These are phyloP conservation scores for Phylloporus rhodoxanthus DNA, from an alignment of 768 basidiomycete genomes.

Conservation along the genomic window DNA sequence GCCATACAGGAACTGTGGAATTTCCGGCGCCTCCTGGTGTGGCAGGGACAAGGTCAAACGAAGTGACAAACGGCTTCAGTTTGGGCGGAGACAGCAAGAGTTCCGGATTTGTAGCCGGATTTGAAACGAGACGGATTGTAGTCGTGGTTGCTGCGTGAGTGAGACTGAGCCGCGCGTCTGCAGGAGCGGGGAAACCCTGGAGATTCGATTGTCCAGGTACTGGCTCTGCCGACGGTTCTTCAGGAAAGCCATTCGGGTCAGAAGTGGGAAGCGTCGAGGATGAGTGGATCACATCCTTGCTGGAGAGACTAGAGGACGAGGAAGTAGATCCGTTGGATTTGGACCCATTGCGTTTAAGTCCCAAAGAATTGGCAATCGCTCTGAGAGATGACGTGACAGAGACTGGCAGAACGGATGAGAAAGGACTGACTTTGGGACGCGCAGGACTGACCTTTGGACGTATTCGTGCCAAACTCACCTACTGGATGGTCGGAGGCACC, in stretches of 20 bases:
- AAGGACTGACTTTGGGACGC: not conserved
- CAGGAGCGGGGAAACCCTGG: constrained; percentile 56
- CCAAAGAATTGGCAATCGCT: constrained; percentile 69
- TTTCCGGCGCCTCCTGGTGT: constrained; percentile 38
- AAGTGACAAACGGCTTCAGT: constrained; percentile 59
- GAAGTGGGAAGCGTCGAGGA: constrained; percentile 29
- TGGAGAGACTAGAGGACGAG: constrained; percentile 29
- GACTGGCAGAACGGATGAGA: constrained; percentile 31
- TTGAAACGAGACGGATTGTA: constrained; percentile 44
- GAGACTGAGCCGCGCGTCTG: constrained; percentile 55
- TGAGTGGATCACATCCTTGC: constrained; percentile 13
- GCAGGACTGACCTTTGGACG: constrained; percentile 52
- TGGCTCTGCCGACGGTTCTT: constrained; percentile 35
- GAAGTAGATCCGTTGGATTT: constrained; percentile 15
- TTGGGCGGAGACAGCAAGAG: constrained; percentile 47
- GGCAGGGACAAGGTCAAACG: constrained; percentile 60
- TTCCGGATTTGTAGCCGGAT: constrained; percentile 17
- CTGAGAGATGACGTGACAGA: constrained; percentile 70
- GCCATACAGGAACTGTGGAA: constrained; percentile 33
- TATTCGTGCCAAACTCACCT: constrained; percentile 69
- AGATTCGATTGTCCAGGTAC: constrained; percentile 56
- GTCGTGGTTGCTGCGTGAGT: constrained; percentile 43
- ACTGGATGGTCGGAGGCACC: constrained; percentile 35
- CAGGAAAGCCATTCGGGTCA: constrained; percentile 14
- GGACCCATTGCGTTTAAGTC: constrained; percentile 48